A percentile compares a stretch with the other conserved stretches of the same genome.
Conservation (phyloP, 2,329 filamentous ascomycete species). For the Whalleya microplaca region DNA sequence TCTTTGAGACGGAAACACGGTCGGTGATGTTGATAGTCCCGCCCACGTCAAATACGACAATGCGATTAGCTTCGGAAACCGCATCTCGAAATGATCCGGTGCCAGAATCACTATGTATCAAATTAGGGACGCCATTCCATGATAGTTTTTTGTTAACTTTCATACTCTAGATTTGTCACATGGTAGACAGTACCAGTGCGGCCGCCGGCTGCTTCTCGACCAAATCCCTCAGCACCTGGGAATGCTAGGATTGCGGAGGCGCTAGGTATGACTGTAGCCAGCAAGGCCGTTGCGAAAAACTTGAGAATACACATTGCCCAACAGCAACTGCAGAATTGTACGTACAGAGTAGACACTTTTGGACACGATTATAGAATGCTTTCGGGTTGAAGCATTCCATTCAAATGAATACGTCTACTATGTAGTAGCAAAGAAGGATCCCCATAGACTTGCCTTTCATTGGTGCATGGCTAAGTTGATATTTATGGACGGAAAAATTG, state of each 20-base stretch:
- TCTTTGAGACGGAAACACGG: conserved; percentile 50
- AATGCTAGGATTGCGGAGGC: conserved; percentile 44
- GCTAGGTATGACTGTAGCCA: conserved; percentile 16
- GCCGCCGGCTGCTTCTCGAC: conserved; percentile 49
- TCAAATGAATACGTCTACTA: background rate
- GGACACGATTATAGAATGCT: background rate
- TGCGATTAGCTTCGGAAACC: conserved; percentile 50
- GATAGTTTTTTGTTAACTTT: background rate
- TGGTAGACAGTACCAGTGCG: conserved; percentile 51
- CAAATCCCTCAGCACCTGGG: conserved; percentile 55
- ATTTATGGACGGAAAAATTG: background rate
- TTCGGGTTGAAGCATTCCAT: background rate
- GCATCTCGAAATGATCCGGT: conserved; percentile 54
- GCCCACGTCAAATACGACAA: conserved; percentile 53
- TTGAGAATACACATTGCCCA: conserved; percentile 24
- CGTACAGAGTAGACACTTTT: background rate
- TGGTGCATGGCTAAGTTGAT: background rate
- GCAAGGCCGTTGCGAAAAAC: conserved; percentile 7
- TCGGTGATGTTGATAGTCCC: conserved; percentile 52
- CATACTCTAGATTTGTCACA: conserved; percentile 49
- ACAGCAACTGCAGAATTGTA: background rate
- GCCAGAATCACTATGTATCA: conserved; percentile 44
- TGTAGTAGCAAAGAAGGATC: background rate
- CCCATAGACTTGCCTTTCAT: background rate
- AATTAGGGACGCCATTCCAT: background rate